Evolutionary conservation across 495 filamentous ascomycete species (phyloP).

Genomic region (Neurospora cerealis): DNA sequence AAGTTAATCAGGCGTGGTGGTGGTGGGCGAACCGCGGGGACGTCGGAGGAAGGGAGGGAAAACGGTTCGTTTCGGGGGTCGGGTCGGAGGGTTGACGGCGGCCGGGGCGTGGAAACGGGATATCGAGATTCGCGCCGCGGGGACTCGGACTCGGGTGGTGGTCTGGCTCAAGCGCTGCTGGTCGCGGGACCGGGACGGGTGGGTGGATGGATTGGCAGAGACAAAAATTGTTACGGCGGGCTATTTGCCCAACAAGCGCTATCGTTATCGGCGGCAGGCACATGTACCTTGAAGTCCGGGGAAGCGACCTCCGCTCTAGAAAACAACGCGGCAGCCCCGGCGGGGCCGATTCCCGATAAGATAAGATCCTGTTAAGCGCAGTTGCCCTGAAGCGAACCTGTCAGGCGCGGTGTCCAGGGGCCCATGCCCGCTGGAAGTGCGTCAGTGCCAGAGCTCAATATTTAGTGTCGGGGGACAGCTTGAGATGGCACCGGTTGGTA

Average conservation of each 20-base stretch:
- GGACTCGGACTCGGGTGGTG: neutral
- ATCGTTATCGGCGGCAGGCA: conserved; percentile 1
- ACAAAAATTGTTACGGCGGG: neutral
- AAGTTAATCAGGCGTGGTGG: neutral
- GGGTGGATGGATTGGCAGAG: neutral
- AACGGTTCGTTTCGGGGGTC: neutral
- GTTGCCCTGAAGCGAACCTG: neutral
- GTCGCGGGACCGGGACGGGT: neutral
- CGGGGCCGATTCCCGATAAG: neutral
- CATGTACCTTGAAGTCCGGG: neutral
- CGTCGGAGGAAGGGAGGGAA: neutral
- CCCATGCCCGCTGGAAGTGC: neutral
- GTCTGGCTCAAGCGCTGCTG: neutral
- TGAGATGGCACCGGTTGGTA: neutral
- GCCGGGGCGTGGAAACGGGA: neutral
- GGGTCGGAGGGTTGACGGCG: neutral
- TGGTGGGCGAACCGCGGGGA: neutral
- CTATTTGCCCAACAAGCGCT: neutral
- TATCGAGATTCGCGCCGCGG: neutral
- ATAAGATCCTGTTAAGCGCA: neutral
- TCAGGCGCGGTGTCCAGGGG: neutral
- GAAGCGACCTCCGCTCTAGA: neutral
- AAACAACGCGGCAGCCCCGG: neutral
- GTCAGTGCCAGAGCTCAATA: neutral
- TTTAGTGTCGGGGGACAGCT: neutral